Base-by-base conservation (phyloP, 2,329 filamentous ascomycete species). In the Hypoxylon sp. region DNA sequence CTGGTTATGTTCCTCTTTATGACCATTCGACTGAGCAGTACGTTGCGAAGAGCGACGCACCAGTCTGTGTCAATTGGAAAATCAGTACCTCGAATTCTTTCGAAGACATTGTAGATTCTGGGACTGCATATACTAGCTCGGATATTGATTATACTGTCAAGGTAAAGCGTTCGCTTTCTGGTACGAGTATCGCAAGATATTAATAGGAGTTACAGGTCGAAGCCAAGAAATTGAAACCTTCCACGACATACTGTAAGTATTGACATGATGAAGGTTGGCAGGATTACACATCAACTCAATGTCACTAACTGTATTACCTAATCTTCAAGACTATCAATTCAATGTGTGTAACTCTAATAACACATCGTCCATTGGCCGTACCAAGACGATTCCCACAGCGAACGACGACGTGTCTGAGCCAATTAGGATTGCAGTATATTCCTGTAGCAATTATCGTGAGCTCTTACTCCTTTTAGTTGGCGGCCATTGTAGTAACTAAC, bases 71-170 rank as follows among this genome's bases (percentile, higher is more conserved):
- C 0, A 83, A 89, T 37, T 94, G 88, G 83, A 87, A 86, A 67
- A 86, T 93, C 19, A 82, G 85, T 19, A 80, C 81, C 19, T 84
- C 85, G 72, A 76, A 83, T 54, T 78, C 81, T n/a, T 61, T 78
- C n/a, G 66, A 74, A 1, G 59, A 71, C 3, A 79, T 87, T 4
- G 86, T 87, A 1, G 83, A 86, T 63, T 82, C 81, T 0, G 91
- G 91, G 3, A 87, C 80, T 19, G 90, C 84, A 0, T 92, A 89
- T 75, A 94, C 91, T 0, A 91, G 86, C 54, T 91, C 88, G 0
- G 91, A 94, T 74, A 86, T 94, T 46, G 91, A 94, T 75, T 94
- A 90, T 75, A 94, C 91, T 0, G 83, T 93, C 70, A 93, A 93
- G 83, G 87, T 88, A 74, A 24, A 37, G 5, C 9, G 3, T 8